A percentile compares a stretch with the other conserved stretches of the same genome.
Evolutionary conservation across 306 rosid species (phyloP).

Genomic region (Erythrophleum fordii): DNA sequence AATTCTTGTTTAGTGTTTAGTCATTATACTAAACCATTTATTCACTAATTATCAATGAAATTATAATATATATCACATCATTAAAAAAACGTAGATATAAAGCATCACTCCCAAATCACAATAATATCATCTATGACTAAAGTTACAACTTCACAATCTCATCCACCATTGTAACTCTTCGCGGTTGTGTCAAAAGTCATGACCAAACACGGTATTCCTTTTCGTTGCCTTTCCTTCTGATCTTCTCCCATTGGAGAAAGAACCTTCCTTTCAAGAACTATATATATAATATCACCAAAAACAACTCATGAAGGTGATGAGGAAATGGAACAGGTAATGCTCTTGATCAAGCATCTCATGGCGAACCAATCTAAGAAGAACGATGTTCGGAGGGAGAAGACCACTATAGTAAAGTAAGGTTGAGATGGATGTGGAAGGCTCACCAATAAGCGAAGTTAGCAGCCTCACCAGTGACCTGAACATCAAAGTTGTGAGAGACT

Average conservation of each 20-base stretch:
- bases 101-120: neutral
- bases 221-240: no score
- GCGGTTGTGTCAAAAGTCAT: neutral
- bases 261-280: no score
- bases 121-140: constrained; percentile 6
- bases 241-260: no score
- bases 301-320: constrained; percentile 35
- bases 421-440: constrained; percentile 62
- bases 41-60: no score
- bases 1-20: no score
- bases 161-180: neutral
- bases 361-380: constrained; percentile 39
- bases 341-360: constrained; percentile 62
- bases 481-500: constrained; percentile 36
- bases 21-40: no score
- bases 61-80: neutral
- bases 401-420: constrained; percentile 66
- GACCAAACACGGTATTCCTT: neutral
- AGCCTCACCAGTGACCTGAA: constrained; percentile 57
- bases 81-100: neutral
- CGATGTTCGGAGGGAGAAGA: constrained; percentile 54
- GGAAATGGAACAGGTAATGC: constrained; percentile 63
- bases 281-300: neutral
- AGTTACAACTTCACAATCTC: no score
- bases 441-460: constrained; percentile 46